These are phyloP conservation scores for Gamsiella multidivaricata DNA, from an alignment of 192 early-diverging fungal genomes.

Conservation along the genomic window DNA sequence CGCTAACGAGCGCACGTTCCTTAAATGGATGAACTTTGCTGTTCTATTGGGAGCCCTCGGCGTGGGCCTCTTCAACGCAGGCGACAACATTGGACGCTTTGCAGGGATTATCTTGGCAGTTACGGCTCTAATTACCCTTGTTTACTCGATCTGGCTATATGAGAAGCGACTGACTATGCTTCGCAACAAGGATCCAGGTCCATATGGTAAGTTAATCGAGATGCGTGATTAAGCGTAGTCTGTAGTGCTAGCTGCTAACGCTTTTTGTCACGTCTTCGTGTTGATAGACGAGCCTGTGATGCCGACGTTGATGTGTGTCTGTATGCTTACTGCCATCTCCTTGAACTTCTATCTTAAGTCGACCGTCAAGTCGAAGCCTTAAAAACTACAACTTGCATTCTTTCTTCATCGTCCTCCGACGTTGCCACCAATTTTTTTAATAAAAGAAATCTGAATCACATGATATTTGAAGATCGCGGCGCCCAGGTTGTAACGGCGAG, in stretches of 20 bases:
- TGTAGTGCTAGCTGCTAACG: neutral
- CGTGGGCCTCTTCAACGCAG: slow-evolving; percentile 81
- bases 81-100: slow-evolving; percentile 72
- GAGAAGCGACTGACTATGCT: slow-evolving; percentile 77
- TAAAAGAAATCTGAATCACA: neutral
- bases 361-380: slow-evolving; percentile 42
- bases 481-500: neutral
- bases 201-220: slow-evolving; percentile 55
- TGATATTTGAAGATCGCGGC: slow-evolving; percentile 3
- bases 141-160: slow-evolving; percentile 77
- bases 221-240: neutral
- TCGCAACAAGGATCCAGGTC: slow-evolving; percentile 64
- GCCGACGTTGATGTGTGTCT: slow-evolving; percentile 76
- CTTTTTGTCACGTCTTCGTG: neutral
- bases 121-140: slow-evolving; percentile 75
- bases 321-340: slow-evolving; percentile 66
- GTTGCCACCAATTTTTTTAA: neutral
- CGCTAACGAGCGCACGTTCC: slow-evolving; percentile 89
- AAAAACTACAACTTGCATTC: neutral
- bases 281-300: slow-evolving; percentile 73
- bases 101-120: slow-evolving; percentile 78
- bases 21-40: slow-evolving; percentile 84
- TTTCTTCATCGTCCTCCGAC: neutral
- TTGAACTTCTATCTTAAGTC: slow-evolving; percentile 68
- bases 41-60: slow-evolving; percentile 76